phyloP scores from a whole-genome alignment of 495 filamentous ascomycete species.

The Cenococcum geophilum region DNA sequence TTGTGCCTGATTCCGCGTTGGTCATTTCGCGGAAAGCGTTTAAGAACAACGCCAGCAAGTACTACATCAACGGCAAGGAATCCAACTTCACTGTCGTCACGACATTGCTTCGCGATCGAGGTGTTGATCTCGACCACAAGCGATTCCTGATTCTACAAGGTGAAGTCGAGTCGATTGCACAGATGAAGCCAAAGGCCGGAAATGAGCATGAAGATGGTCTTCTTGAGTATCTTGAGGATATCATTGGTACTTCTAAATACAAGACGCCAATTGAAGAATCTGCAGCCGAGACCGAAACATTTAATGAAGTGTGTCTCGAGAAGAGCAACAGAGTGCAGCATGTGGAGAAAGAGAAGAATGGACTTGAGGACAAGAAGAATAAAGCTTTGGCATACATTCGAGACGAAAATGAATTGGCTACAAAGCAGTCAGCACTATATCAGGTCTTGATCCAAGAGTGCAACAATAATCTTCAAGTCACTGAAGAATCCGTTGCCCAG shows the following conservation, averaged over 20 bases:
- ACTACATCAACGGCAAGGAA: conserved; percentile 84
- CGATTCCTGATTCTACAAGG: conserved; percentile 95
- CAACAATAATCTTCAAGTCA: conserved; percentile 79
- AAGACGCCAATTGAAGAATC: conserved; percentile 94
- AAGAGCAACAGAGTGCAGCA: conserved; percentile 93
- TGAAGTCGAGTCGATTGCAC: conserved; percentile 96
- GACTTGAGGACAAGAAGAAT: conserved; percentile 92
- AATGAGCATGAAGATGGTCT: conserved; percentile 95
- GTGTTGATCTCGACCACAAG: conserved; percentile 96
- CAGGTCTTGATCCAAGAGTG: conserved; percentile 86
- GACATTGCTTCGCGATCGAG: conserved; percentile 75
- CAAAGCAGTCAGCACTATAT: conserved; percentile 84
- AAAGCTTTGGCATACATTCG: conserved; percentile 81
- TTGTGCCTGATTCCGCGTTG: conserved; percentile 74
- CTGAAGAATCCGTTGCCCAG: conserved; percentile 80
- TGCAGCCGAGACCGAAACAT: conserved; percentile 75
- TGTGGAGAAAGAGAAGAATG: conserved; percentile 92
- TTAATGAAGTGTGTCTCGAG: conserved; percentile 91
- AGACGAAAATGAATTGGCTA: conserved; percentile 85
- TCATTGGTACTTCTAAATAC: conserved; percentile 97
- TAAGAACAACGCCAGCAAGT: conserved; percentile 96
- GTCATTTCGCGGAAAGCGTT: conserved; percentile 88
- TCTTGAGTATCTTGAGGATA: conserved; percentile 95
- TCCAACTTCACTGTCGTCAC: conserved; percentile 91
- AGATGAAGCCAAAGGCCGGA: conserved; percentile 96